Evolutionary conservation across 2,329 filamentous ascomycete species (phyloP).

Genomic region (Zymoseptoria tritici): DNA sequence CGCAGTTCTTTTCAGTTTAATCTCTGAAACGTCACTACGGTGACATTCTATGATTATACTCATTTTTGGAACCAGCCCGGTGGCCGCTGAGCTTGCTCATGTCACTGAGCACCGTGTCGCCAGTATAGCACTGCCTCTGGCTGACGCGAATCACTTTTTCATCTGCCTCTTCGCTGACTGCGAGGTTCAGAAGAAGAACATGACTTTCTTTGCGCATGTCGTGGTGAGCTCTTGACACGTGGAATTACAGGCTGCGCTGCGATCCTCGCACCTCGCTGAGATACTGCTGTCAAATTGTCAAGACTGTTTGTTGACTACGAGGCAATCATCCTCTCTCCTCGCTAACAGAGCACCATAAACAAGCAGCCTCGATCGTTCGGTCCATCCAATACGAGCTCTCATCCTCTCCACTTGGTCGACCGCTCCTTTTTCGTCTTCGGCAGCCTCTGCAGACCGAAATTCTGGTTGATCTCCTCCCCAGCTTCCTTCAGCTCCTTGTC

Average conservation of each 20-base stretch:
- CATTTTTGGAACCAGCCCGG: slow-evolving; percentile 9
- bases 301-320: no score
- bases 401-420: not conserved
- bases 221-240: not conserved
- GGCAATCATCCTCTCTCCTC: not conserved
- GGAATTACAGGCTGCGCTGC: no score
- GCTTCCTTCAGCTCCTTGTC: not conserved
- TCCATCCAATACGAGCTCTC: not conserved
- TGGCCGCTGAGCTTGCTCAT: slow-evolving; percentile 10
- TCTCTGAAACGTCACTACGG: slow-evolving; percentile 17
- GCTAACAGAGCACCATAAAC: not conserved
- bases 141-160: slow-evolving; percentile 10
- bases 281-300: no score
- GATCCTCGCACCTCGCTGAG: no score
- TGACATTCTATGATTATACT: slow-evolving; percentile 14
- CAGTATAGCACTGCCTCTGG: slow-evolving; percentile 8
- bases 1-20: slow-evolving; percentile 14
- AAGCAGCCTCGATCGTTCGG: not conserved
- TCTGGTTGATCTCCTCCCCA: not conserved
- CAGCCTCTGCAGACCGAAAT: not conserved
- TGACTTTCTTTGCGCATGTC: not conserved
- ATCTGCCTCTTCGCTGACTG: not conserved
- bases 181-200: not conserved
- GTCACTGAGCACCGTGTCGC: slow-evolving; percentile 8
- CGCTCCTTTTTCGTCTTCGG: not conserved